Evolutionary conservation across 257 asterid species (phyloP).

Genomic region (Solanum neorickii): DNA sequence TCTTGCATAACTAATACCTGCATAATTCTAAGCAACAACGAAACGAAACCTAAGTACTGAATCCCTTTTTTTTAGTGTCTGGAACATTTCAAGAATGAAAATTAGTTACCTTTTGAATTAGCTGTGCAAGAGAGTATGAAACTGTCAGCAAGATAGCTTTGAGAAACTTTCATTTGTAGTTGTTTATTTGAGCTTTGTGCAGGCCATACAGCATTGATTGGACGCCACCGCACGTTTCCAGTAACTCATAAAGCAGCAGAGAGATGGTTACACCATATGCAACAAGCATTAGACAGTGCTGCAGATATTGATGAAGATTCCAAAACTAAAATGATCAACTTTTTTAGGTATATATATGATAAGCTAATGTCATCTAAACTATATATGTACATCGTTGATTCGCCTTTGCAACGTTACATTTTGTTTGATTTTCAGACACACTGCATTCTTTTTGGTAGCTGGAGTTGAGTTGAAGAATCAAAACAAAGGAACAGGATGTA

Average conservation of each 20-base stretch:
- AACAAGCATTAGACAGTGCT: slow-evolving; percentile 54
- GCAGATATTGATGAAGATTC: slow-evolving; percentile 63
- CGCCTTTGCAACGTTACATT: background rate
- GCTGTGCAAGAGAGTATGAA: background rate
- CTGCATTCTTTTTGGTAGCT: slow-evolving; percentile 92
- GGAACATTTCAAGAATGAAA: background rate
- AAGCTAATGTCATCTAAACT: background rate
- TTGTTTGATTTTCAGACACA: slow-evolving; percentile 41
- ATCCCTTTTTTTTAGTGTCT: background rate
- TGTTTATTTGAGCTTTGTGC: slow-evolving; percentile 3
- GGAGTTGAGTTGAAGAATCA: slow-evolving; percentile 71
- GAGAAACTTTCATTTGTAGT: background rate
- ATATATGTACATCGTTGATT: background rate
- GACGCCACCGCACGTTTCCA: slow-evolving; percentile 92
- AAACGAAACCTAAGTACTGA: background rate
- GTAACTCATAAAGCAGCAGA: slow-evolving; percentile 86
- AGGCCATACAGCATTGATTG: slow-evolving; percentile 98
- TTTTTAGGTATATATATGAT: slow-evolving; percentile 56
- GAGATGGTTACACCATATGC: slow-evolving; percentile 95
- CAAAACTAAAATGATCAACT: slow-evolving; percentile 70
- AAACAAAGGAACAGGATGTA: slow-evolving; percentile 38
- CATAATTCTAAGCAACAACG: background rate
- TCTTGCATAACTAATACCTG: background rate
- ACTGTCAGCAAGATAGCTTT: background rate
- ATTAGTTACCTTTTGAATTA: background rate